Evolutionary conservation across 768 basidiomycete species (phyloP).

Genomic region (Clavaria fumosa): DNA sequence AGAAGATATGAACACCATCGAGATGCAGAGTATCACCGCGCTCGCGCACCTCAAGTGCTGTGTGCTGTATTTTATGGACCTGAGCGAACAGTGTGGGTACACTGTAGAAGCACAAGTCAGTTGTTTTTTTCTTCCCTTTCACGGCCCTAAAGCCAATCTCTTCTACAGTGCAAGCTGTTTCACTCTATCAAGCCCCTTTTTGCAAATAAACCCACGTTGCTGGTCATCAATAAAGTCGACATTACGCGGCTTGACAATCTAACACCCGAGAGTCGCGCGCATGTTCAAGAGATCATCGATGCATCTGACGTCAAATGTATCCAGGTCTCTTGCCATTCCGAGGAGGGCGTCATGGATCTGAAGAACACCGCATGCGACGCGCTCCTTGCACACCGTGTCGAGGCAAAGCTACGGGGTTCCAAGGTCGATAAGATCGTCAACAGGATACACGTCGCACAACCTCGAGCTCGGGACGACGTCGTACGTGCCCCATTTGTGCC

Average conservation of each 20-base stretch:
- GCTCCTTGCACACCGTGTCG: conserved; percentile 87
- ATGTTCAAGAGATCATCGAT: conserved; percentile 81
- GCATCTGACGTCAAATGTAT: conserved; percentile 55
- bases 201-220: conserved; percentile 77
- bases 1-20: conserved; percentile 99
- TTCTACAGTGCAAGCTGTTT: conserved; percentile 82
- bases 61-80: conserved; percentile 96
- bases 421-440: conserved; percentile 89
- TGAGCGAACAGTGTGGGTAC: conserved; percentile 97
- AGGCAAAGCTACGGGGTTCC: conserved; percentile 83
- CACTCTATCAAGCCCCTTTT: conserved; percentile 99
- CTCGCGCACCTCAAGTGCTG: conserved; percentile 91
- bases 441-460: conserved; percentile 90
- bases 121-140: conserved; percentile 1
- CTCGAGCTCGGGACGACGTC: conserved; percentile 81
- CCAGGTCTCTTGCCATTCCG: conserved; percentile 87
- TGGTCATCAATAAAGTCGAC: conserved; percentile 98
- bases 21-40: conserved; percentile 99
- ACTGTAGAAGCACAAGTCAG: conserved; percentile 87
- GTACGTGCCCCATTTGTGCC: conserved; percentile 83
- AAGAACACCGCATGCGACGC: conserved; percentile 94
- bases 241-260: conserved; percentile 81
- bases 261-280: conserved; percentile 50
- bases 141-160: neutral
- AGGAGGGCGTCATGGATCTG: conserved; percentile 95